Conservation (phyloP, 345 rosid genomes). For the Eucalyptus viminalis region DNA sequence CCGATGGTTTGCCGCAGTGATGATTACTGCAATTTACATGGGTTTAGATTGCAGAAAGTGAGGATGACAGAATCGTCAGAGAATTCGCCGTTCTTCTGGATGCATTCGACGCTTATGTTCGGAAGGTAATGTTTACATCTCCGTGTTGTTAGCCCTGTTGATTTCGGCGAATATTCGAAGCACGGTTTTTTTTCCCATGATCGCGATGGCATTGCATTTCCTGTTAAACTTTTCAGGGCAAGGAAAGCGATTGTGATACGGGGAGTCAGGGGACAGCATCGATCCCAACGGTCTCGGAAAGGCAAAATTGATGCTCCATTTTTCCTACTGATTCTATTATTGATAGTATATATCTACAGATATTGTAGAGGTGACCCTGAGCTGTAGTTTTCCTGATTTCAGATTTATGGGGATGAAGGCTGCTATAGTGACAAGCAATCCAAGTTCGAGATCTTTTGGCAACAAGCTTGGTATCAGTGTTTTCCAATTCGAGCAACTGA, state of each 20-base stretch:
- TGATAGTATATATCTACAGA: not conserved
- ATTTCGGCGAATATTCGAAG: not conserved
- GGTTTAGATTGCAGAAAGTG: slow-evolving; percentile 58
- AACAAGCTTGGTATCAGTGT: slow-evolving; percentile 41
- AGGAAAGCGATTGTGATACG: slow-evolving; percentile 2
- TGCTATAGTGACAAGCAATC: slow-evolving; percentile 42
- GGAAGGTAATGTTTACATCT: not conserved
- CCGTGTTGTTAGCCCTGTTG: not conserved
- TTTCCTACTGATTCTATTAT: not conserved
- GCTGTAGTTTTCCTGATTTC: not conserved
- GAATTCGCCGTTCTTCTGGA: slow-evolving; percentile 65
- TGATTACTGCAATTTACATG: slow-evolving; percentile 18
- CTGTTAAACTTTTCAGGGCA: slow-evolving; percentile 14
- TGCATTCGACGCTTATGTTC: slow-evolving; percentile 31
- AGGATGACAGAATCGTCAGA: slow-evolving; percentile 63
- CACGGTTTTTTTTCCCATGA: not conserved
- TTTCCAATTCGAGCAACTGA: slow-evolving; percentile 14
- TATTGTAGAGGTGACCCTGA: not conserved
- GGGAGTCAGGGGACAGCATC: slow-evolving; percentile 2
- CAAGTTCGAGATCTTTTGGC: slow-evolving; percentile 34
- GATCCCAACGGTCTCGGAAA: slow-evolving; percentile 34
- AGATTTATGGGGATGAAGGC: slow-evolving; percentile 90
- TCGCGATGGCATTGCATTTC: not conserved
- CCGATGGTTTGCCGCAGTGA: not conserved
- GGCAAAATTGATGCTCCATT: slow-evolving; percentile 17